Conservation (phyloP, 768 basidiomycete species). For the Nevesoporus exiguus region DNA sequence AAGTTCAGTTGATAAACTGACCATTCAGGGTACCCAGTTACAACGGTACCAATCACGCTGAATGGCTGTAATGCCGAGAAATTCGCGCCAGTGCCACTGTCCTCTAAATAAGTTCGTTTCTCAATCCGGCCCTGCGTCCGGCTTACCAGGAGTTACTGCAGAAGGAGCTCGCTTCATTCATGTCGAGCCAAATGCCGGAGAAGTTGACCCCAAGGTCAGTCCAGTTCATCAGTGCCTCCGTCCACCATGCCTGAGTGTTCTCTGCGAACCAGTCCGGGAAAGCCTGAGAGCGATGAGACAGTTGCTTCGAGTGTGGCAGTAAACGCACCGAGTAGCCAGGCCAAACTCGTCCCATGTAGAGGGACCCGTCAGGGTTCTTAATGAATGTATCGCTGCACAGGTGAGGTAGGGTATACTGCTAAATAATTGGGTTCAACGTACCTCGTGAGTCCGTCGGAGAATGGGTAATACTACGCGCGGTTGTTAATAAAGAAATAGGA, state of each 20-base stretch:
- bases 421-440: constrained; percentile 26
- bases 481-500: not conserved
- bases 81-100: constrained; percentile 50
- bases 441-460: constrained; percentile 57
- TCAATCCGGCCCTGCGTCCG: no score
- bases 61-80: constrained; percentile 57
- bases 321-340: constrained; percentile 62
- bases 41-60: constrained; percentile 43
- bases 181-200: constrained; percentile 66
- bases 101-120: not conserved
- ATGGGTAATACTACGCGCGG: constrained; percentile 58
- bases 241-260: constrained; percentile 57
- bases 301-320: not conserved
- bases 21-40: constrained; percentile 70
- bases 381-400: constrained; percentile 59
- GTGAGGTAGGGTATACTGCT: not conserved
- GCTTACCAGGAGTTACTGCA: constrained; percentile 56
- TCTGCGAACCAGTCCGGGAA: constrained; percentile 62
- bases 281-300: constrained; percentile 30
- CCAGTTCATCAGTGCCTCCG: constrained; percentile 57
- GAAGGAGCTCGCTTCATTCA: constrained; percentile 68
- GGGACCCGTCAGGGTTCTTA: constrained; percentile 69
- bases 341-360: constrained; percentile 76
- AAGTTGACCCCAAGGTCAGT: constrained; percentile 49
- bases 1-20: constrained; percentile 17